A percentile compares a stretch with the other conserved stretches of the same genome.
These are phyloP conservation scores for Microthyrium microscopicum DNA, from an alignment of 2,329 filamentous ascomycete genomes.

Conservation along the genomic window DNA sequence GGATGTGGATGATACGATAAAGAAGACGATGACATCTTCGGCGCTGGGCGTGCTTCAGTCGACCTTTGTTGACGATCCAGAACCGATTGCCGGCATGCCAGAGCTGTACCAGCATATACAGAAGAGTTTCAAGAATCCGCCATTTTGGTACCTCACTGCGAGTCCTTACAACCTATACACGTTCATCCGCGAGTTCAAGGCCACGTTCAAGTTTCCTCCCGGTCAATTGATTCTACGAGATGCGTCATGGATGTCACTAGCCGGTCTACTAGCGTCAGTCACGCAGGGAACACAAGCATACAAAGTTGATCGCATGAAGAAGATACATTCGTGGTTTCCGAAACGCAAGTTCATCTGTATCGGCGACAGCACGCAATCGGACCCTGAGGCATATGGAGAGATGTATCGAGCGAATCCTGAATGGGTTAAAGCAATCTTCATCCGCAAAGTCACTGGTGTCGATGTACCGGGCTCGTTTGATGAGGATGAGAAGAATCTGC, in stretches of 20 bases:
- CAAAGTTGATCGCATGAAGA: slow-evolving; percentile 65
- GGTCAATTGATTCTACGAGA: slow-evolving; percentile 77
- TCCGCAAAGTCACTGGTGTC: slow-evolving; percentile 67
- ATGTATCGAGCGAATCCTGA: slow-evolving; percentile 50
- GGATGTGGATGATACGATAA: slow-evolving; percentile 92
- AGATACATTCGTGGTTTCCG: slow-evolving; percentile 66
- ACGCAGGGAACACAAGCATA: slow-evolving; percentile 72
- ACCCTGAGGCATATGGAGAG: slow-evolving; percentile 79
- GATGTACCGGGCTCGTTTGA: slow-evolving; percentile 49
- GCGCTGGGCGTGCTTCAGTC: slow-evolving; percentile 65
- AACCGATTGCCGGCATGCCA: slow-evolving; percentile 64
- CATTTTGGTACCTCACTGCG: slow-evolving; percentile 87
- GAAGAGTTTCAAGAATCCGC: slow-evolving; percentile 37
- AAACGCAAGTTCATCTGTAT: slow-evolving; percentile 64
- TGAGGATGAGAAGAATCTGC: slow-evolving; percentile 50
- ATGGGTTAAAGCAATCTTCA: slow-evolving; percentile 74
- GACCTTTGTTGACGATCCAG: slow-evolving; percentile 65
- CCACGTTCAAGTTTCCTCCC: slow-evolving; percentile 50
- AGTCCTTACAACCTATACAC: slow-evolving; percentile 91
- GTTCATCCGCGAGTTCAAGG: slow-evolving; percentile 61
- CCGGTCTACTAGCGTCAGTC: slow-evolving; percentile 61
- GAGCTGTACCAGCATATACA: slow-evolving; percentile 59
- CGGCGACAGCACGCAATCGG: slow-evolving; percentile 80
- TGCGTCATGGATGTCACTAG: slow-evolving; percentile 68
- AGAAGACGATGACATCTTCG: slow-evolving; percentile 68